Percentiles rank a stretch among this genome's conserved stretches.
These are phyloP conservation scores for Suhomyces taliae DNA, from an alignment of 1,139 yeast genomes.

Conservation along the genomic window DNA sequence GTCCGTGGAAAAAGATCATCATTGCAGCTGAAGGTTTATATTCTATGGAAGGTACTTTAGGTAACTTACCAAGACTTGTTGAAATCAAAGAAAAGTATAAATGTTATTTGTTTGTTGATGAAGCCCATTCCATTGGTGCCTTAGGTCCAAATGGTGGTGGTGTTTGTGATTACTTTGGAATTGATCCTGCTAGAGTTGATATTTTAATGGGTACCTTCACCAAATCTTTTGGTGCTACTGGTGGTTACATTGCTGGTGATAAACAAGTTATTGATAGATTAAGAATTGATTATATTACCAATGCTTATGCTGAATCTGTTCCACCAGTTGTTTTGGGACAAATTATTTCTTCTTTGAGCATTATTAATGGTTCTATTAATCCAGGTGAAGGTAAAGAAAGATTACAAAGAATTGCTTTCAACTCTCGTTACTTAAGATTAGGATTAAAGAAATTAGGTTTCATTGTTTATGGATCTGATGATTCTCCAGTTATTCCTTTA, in stretches of 20 bases:
- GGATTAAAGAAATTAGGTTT: conserved; percentile 92
- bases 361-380: conserved; percentile 75
- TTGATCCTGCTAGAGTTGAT: conserved; percentile 75
- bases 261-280: conserved; percentile 69
- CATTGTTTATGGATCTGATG: conserved; percentile 92
- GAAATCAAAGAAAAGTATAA: conserved; percentile 82
- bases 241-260: conserved; percentile 88
- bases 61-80: conserved; percentile 76
- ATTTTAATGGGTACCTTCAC: conserved; percentile 96
- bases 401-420: conserved; percentile 89
- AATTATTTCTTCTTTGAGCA: conserved; percentile 74
- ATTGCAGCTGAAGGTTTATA: conserved; percentile 94
- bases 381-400: conserved; percentile 96
- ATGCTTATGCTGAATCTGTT: conserved; percentile 77
- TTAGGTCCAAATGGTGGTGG: conserved; percentile 94
- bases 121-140: conserved; percentile 98
- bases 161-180: conserved; percentile 87
- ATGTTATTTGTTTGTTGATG: conserved; percentile 89
- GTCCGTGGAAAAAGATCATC: conserved; percentile 95
- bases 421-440: conserved; percentile 85
- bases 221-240: conserved; percentile 97
- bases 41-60: conserved; percentile 97
- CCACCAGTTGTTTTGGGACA: conserved; percentile 92
- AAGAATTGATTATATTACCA: conserved; percentile 71
- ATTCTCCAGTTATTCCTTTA: conserved; percentile 93